These are phyloP conservation scores for Trypanosoma theileri DNA, from an alignment of 208 protist species.

Conservation along the genomic window DNA sequence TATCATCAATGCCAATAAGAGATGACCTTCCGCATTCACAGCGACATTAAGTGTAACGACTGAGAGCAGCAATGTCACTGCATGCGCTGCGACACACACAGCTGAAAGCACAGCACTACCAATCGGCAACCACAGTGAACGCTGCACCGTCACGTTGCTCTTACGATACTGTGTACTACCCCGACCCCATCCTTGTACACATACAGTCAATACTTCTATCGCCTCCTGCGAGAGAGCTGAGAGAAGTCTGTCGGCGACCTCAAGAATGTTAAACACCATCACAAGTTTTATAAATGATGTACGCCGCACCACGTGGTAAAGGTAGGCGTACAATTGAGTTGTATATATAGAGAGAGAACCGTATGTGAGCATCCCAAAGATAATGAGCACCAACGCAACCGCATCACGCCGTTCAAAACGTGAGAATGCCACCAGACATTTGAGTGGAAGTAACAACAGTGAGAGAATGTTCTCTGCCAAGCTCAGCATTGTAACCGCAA, in stretches of 20 bases:
- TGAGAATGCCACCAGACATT: slow-evolving; percentile 19
- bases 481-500: slow-evolving; percentile 32
- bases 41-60: slow-evolving; percentile 93
- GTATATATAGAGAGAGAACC: slow-evolving; percentile 21
- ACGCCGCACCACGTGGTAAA: slow-evolving; percentile 87
- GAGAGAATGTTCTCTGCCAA: slow-evolving; percentile 37
- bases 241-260: slow-evolving; percentile 90
- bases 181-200: slow-evolving; percentile 21
- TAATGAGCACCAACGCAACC: slow-evolving; percentile 34
- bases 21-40: slow-evolving; percentile 89
- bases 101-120: slow-evolving; percentile 28
- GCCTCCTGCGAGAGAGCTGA: slow-evolving; percentile 91
- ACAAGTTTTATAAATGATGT: slow-evolving; percentile 94
- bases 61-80: slow-evolving; percentile 76
- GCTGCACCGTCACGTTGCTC: not conserved
- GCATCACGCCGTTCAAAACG: slow-evolving; percentile 31
- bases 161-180: not conserved
- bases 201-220: slow-evolving; percentile 78
- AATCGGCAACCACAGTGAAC: slow-evolving; percentile 30
- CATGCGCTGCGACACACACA: slow-evolving; percentile 60
- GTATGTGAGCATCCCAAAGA: slow-evolving; percentile 32
- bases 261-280: slow-evolving; percentile 94
- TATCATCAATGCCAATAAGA: slow-evolving; percentile 92
- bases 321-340: slow-evolving; percentile 52
- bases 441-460: slow-evolving; percentile 34